A percentile compares a stretch with the other conserved stretches of the same genome.
Evolutionary conservation across 2,329 filamentous ascomycete species (phyloP).

Genomic region (Talaromyces sp.): DNA sequence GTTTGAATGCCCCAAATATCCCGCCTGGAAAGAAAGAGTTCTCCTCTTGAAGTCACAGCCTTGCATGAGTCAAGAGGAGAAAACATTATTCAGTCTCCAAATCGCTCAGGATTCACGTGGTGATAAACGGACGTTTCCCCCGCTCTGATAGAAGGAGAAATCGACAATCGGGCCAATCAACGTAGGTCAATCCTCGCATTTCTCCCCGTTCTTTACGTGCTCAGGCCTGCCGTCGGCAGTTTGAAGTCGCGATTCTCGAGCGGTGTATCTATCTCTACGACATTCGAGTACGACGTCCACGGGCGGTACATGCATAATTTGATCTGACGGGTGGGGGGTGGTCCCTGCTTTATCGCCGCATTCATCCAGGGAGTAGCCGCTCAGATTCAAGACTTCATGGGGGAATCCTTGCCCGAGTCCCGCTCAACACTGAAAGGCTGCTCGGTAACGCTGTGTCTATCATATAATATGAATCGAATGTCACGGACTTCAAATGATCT

Average conservation of each 20-base stretch:
- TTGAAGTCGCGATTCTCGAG: background rate
- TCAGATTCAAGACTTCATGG: too few species aligned
- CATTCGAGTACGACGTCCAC: too few species aligned
- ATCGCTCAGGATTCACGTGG: constrained; percentile 17
- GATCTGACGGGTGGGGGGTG: too few species aligned
- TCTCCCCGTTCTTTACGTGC: background rate
- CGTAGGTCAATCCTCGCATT: background rate
- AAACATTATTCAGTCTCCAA: background rate
- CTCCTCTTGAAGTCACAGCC: background rate
- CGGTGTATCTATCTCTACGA: too few species aligned
- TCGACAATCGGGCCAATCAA: background rate
- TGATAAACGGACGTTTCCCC: constrained; percentile 20
- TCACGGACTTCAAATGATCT: too few species aligned
- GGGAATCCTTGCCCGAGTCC: too few species aligned
- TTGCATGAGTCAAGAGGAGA: background rate
- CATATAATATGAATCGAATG: too few species aligned
- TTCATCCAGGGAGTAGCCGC: too few species aligned
- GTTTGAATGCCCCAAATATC: background rate
- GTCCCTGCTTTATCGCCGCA: too few species aligned
- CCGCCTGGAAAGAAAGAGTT: background rate
- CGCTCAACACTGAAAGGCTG: background rate
- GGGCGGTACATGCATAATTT: too few species aligned
- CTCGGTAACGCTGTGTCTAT: background rate
- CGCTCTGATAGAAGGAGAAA: constrained; percentile 3
- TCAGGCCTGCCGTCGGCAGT: constrained; percentile 4